Evolutionary conservation across 2,329 filamentous ascomycete species (phyloP).

Genomic region (Incumbomyces lentus): DNA sequence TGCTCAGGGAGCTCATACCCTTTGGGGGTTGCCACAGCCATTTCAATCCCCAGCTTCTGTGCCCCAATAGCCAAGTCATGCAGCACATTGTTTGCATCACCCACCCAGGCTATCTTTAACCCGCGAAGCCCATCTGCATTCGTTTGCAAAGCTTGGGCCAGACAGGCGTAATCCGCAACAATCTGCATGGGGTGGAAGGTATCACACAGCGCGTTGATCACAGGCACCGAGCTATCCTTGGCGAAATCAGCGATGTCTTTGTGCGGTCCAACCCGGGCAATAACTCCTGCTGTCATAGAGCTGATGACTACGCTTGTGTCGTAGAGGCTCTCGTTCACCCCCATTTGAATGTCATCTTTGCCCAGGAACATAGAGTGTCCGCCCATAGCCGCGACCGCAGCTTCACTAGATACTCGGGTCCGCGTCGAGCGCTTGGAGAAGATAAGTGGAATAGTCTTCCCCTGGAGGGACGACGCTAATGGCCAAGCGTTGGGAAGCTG

Average conservation of each 20-base stretch:
- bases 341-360: constrained; percentile 91
- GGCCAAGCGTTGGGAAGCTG: constrained; percentile 52
- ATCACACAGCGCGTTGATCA: constrained; percentile 81
- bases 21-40: constrained; percentile 75
- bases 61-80: constrained; percentile 86
- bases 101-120: constrained; percentile 89
- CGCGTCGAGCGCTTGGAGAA: constrained; percentile 94
- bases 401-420: constrained; percentile 87
- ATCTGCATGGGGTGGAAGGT: constrained; percentile 90
- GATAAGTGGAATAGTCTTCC: constrained; percentile 84
- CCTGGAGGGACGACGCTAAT: constrained; percentile 52
- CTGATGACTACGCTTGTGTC: constrained; percentile 88
- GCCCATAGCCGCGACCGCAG: constrained; percentile 75
- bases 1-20: constrained; percentile 69
- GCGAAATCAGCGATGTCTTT: constrained; percentile 63
- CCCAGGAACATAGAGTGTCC: constrained; percentile 95
- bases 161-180: constrained; percentile 86
- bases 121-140: constrained; percentile 56
- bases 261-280: constrained; percentile 68
- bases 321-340: constrained; percentile 86
- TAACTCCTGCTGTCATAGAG: constrained; percentile 79
- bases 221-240: constrained; percentile 63
- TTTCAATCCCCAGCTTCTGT: constrained; percentile 74
- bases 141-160: constrained; percentile 62
- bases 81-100: constrained; percentile 93